phyloP scores from a whole-genome alignment of 1,139 yeast species.

The Suhomyces chickasaworum region DNA sequence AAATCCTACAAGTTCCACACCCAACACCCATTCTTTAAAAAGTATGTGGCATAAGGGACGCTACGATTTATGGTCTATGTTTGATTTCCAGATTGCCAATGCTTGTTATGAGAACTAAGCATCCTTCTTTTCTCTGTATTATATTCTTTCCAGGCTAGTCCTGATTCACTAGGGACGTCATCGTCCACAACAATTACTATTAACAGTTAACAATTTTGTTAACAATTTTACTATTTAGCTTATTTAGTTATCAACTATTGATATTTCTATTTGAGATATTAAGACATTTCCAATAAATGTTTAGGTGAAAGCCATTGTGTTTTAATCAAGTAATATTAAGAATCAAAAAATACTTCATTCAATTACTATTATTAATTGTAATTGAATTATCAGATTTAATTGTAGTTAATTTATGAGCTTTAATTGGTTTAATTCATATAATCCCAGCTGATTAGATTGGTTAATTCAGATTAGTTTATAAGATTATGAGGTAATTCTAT shows the following conservation, averaged over 20 bases:
- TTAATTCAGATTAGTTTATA: no score
- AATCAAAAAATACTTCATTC: no score
- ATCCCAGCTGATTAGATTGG: no score
- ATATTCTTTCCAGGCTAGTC: conserved; percentile 7
- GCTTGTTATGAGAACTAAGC: conserved; percentile 16
- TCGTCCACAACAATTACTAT: no score
- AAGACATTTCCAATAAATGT: not conserved
- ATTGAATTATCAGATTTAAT: no score
- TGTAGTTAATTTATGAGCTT: no score
- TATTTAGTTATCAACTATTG: not conserved
- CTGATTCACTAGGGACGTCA: conserved; percentile 12
- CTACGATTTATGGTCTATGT: conserved; percentile 9
- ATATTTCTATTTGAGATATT: not conserved
- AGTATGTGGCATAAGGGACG: conserved; percentile 5
- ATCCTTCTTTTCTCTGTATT: conserved; percentile 13
- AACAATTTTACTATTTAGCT: not conserved
- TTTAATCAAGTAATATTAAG: not conserved
- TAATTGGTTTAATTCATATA: no score
- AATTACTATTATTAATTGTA: no score
- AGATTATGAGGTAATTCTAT: no score
- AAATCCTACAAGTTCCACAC: not conserved
- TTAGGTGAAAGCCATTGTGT: not conserved
- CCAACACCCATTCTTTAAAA: not conserved
- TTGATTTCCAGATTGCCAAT: conserved; percentile 13
- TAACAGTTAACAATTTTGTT: no score